Evolutionary conservation across 1,139 yeast genomes (phyloP), one percentile per base, ranked within the genome.

Genomic region (Oligophagozyma castellii): DNA sequence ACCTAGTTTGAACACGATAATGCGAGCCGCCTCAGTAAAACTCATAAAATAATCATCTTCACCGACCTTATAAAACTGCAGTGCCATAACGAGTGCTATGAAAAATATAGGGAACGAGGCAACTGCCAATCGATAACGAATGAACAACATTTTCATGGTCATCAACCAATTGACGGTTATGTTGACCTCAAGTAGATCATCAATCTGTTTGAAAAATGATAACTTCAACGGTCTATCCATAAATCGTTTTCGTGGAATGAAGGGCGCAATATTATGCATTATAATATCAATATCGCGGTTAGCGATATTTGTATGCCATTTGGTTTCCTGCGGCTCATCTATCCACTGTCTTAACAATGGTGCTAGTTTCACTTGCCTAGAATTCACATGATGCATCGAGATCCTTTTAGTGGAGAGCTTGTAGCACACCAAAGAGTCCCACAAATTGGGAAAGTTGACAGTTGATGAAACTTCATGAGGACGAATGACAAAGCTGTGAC

Each of bases 241-340:
- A 2, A 34, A 29, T 19, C 35, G 37, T 18, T 43, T 48, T 36
- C 66, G 66, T 3, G 93, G 89, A 6, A 79, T 67, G 47, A 63
- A 84, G 1, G 95, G 95, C 0, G 93, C 75, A 16, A 74, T 64
- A n/a, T 81, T 80, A 47, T 80, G 92, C 46, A 74, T 59, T 11
- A 64, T 59, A 26, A 70, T 46, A 40, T 58, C 53, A 22, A 64
- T 41, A 23, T 51, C 25, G 51, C 35, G 42, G 6, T 57, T 47
- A 4, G 56, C 51, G 2, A 70, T 42, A 30, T 72, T 61, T 5
- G 74, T 52, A 42, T 73, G 77, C 80, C 89, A 81, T 51, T 81
- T 83, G 1, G 80, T 66, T 49, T 84, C 95, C 41, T 58, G 65
- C 3, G 80, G 80, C 23, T 70, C 73, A n/a, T 62, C 58, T 3